phyloP scores from a whole-genome alignment of 1,284 basidiomycete species.

The Phlebopus sp. region DNA sequence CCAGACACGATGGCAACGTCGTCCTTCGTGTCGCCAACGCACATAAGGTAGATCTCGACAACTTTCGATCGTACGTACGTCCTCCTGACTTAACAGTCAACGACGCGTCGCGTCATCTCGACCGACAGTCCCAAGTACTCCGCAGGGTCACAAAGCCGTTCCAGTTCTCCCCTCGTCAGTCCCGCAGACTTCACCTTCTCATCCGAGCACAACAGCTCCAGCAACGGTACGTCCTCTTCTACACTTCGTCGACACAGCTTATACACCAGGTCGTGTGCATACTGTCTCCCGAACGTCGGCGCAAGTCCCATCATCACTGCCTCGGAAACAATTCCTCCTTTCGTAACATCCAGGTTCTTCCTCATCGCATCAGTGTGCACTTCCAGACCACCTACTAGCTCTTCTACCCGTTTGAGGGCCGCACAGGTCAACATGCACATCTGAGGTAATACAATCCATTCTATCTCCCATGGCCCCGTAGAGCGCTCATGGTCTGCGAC shows the following conservation, averaged over 20 bases:
- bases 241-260: constrained; percentile 35
- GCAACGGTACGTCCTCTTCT: constrained; percentile 27
- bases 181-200: constrained; percentile 27
- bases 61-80: too few species aligned
- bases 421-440: constrained; percentile 41
- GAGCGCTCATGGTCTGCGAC: constrained; percentile 46
- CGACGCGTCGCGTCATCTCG: constrained; percentile 33
- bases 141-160: constrained; percentile 35
- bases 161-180: constrained; percentile 26
- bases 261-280: constrained; percentile 42
- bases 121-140: constrained; percentile 40
- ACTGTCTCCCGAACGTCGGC: constrained; percentile 38
- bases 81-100: neutral
- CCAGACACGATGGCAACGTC: too few species aligned
- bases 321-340: constrained; percentile 40
- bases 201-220: constrained; percentile 33
- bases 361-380: constrained; percentile 39
- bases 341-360: constrained; percentile 37
- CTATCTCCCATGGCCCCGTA: constrained; percentile 47
- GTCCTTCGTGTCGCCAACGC: too few species aligned
- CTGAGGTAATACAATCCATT: constrained; percentile 45
- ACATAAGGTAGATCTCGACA: too few species aligned
- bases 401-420: constrained; percentile 34
- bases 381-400: constrained; percentile 37
- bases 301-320: constrained; percentile 47